These are phyloP conservation scores for Cystobasidium pallidum DNA, from an alignment of 1,284 basidiomycete genomes.

Conservation along the genomic window DNA sequence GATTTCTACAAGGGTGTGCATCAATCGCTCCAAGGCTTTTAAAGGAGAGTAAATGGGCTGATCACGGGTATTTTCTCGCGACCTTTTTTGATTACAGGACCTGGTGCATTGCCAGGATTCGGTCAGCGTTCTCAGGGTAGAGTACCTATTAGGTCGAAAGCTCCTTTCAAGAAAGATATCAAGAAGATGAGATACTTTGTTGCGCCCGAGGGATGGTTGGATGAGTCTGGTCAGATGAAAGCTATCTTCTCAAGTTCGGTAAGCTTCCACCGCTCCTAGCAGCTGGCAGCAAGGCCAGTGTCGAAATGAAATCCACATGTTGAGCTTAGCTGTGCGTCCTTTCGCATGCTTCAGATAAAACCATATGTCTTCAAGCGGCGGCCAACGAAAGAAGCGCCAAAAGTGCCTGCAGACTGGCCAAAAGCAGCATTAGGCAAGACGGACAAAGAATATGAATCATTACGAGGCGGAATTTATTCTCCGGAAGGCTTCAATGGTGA, in stretches of 20 bases:
- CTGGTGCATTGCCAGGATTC: constrained; percentile 52
- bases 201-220: constrained; percentile 49
- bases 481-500: constrained; percentile 52
- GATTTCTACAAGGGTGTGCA: constrained; percentile 85
- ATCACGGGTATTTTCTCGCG: not conserved
- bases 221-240: constrained; percentile 4
- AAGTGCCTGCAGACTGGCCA: constrained; percentile 48
- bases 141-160: constrained; percentile 48
- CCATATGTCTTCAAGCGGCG: constrained; percentile 50
- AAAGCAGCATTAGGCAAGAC: constrained; percentile 48
- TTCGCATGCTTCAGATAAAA: constrained; percentile 47
- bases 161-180: constrained; percentile 51
- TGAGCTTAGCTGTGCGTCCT: constrained; percentile 8
- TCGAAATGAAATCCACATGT: not conserved
- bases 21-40: not conserved
- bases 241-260: constrained; percentile 31
- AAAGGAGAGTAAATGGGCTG: not conserved
- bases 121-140: constrained; percentile 51
- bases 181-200: constrained; percentile 53
- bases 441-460: constrained; percentile 29
- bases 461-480: constrained; percentile 48
- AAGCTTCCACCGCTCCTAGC: no score
- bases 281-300: no score
- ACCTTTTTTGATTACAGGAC: constrained; percentile 46
- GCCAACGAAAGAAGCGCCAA: constrained; percentile 43